Evolutionary conservation across 2,329 filamentous ascomycete genomes (phyloP), one percentile per base, ranked within the genome.

Genomic region (Ascochyta pisi): DNA sequence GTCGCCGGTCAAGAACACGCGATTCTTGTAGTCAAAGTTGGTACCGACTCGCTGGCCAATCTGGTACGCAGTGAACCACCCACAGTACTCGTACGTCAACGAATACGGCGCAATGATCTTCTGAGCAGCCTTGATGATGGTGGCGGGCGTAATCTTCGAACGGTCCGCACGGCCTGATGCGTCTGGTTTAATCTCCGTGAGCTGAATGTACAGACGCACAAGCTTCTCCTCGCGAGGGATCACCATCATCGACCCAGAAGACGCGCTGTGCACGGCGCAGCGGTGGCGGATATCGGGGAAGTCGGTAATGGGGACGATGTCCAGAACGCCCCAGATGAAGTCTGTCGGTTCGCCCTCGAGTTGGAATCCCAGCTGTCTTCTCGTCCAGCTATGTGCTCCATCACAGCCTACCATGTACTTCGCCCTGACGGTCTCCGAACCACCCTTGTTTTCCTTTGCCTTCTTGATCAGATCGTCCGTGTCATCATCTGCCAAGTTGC

Each of bases 1-100:
- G 71, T 90, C 89, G 2, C 89, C 89, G 0, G 87, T 86, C 4
- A 91, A 78, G 69, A 92, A 92, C 9, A 92, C 80, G 4, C 87
- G 81, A 23, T 83, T 80, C 12, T 78, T 73, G 6, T 79, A 78
- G 37, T 81, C 82, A 70, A 88, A 89, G 38, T 80, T 77, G 1
- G 79, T 81, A 4, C 83, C 85, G 0, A 89, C 82, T 6, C 88
- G 79, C 66, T 90, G 87, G 0, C 87, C 87, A 41, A 90, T 88
- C 42, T 89, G 83, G 62, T 89, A 89, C 0, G 84, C 86, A 0
- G 83, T 86, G 84, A 85, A 89, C 85, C 86, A 90, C 62, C 88
- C 83, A 53, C 85, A 85, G 57, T 89, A 83, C 33, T 83, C 75
- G 62, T 89, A 89, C 0, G 82, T 80, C 2, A 92, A 74, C 29